Base-by-base conservation (phyloP, 1,284 basidiomycete genomes). In the Cystobasidiaceae sp. region DNA sequence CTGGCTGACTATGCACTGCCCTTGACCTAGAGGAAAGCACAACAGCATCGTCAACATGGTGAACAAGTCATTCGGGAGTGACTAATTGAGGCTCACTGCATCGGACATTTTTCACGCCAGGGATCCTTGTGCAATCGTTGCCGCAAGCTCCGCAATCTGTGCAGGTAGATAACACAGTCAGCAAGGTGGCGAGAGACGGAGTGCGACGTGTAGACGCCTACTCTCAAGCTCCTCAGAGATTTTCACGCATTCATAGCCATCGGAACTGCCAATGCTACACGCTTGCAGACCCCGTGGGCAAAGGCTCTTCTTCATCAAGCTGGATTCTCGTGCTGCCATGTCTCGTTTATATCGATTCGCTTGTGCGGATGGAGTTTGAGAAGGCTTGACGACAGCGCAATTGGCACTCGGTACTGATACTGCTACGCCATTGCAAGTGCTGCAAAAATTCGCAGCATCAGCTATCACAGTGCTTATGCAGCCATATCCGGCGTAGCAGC, bases 241-340 rank as follows among this genome's bases (percentile, higher is more conserved):
- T 39, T 55, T 39, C 17, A 55, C 51, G 43, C 51, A 55, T 55
- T 55, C 51, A 41, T 55, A 55, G 15, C 51, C 51, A 6, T 41
- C 51, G 15, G 15, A 7, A 41, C 23, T 55, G 7, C 37, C 37
- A 23, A 55, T 55, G 6, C 34, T 8, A 41, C 51, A 55, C 9
- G 51, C 51, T 5, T 33, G 39, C 6, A 32, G 51, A 11, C 51
- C 51, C 23, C 13, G 21, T 6, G 51, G 51, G 43, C 51, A 55
- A 39, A 55, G 19, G 17, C 34, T 6, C 39, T 27, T 23, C 30
- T 5, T 55, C 2, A 23, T 8, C 13, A 25, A 33, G 11, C 27
- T 55, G 19, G 34, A 19, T 15, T 55, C 23, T 9, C 51, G 28
- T 41, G 39, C 34, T 23, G 13, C 51, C 17, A 41, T 19, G 21